Conservation (phyloP, 1,284 basidiomycete genomes). For the Cronartium ribicola region DNA sequence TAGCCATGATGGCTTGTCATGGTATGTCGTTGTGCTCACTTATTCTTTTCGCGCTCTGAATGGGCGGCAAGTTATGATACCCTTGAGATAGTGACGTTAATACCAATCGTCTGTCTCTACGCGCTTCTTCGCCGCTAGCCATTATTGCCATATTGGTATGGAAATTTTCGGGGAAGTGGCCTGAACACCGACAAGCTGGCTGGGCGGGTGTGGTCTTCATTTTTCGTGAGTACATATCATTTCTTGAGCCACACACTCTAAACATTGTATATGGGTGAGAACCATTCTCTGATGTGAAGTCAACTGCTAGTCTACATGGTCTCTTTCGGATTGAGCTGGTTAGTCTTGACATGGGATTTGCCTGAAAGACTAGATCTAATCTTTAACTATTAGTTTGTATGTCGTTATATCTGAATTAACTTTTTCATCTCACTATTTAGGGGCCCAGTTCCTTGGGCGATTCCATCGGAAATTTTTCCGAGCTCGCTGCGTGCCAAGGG, state of each 20-base stretch:
- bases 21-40: neutral
- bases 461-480: conserved; percentile 49
- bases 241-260: neutral
- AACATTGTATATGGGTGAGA: neutral
- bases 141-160: conserved; percentile 42
- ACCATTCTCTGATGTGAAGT: neutral
- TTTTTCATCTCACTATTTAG: neutral
- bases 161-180: conserved; percentile 33
- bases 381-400: too few species aligned
- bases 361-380: too few species aligned
- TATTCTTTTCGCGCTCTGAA: neutral
- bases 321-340: conserved; percentile 46
- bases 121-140: neutral
- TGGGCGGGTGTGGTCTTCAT: conserved; percentile 42
- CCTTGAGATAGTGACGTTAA: neutral
- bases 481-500: conserved; percentile 49
- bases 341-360: neutral
- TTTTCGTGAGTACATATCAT: conserved; percentile 7
- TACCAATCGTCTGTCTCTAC: neutral
- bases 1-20: conserved; percentile 34
- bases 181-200: conserved; percentile 40
- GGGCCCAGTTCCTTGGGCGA: conserved; percentile 46
- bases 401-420: neutral
- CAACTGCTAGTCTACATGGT: conserved; percentile 38
- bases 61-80: neutral